Evolutionary conservation across 2,329 filamentous ascomycete genomes (phyloP).

Genomic region (Scedosporium aurantiacum): DNA sequence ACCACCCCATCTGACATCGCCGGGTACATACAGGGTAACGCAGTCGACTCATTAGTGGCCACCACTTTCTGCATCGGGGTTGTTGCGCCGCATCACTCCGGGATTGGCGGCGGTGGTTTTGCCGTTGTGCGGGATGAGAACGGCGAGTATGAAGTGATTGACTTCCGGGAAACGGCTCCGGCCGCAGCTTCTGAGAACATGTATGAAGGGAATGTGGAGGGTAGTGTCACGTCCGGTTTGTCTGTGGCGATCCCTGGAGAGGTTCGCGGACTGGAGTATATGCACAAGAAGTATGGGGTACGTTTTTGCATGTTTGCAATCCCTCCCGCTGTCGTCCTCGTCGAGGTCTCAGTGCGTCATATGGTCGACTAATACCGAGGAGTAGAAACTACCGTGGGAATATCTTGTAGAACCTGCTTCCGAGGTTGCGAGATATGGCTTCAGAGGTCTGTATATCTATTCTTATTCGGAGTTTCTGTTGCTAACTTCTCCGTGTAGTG

Average conservation of each 20-base stretch:
- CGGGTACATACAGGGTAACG: slow-evolving; percentile 47
- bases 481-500: slow-evolving; percentile 31
- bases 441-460: slow-evolving; percentile 29
- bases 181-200: slow-evolving; percentile 73
- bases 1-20: not conserved
- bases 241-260: slow-evolving; percentile 64
- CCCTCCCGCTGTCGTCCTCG: not conserved
- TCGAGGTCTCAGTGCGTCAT: slow-evolving; percentile 3
- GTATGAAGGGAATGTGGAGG: slow-evolving; percentile 60
- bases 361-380: not conserved
- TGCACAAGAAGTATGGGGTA: slow-evolving; percentile 63
- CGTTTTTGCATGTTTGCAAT: slow-evolving; percentile 12
- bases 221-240: slow-evolving; percentile 61
- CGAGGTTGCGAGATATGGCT: slow-evolving; percentile 61
- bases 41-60: slow-evolving; percentile 64
- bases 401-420: slow-evolving; percentile 65
- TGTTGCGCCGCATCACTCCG: slow-evolving; percentile 66
- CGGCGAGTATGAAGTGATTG: slow-evolving; percentile 74
- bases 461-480: not conserved
- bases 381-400: slow-evolving; percentile 50
- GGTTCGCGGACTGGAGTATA: slow-evolving; percentile 65
- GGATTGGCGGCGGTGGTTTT: slow-evolving; percentile 86
- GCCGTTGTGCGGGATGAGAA: slow-evolving; percentile 64
- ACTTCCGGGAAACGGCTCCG: slow-evolving; percentile 83
- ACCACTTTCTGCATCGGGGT: slow-evolving; percentile 68